Evolutionary conservation across 2,329 filamentous ascomycete species (phyloP).

Genomic region (Sphaerulina populicola): DNA sequence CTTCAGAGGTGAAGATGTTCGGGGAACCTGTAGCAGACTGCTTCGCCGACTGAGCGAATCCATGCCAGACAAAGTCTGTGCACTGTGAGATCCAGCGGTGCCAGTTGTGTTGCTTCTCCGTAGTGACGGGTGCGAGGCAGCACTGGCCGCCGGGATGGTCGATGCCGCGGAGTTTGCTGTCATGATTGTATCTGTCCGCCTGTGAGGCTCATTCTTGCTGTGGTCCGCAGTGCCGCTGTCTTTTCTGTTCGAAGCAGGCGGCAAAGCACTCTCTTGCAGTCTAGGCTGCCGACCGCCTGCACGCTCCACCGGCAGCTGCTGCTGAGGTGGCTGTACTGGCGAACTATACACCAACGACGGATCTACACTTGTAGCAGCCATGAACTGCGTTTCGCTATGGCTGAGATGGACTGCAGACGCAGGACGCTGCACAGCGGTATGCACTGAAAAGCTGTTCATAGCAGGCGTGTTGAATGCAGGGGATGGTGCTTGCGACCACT

Average conservation of each 20-base stretch:
- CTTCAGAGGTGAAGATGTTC: slow-evolving; percentile 43
- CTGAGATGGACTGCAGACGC: slow-evolving; percentile 22
- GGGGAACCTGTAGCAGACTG: slow-evolving; percentile 32
- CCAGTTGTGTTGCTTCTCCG: slow-evolving; percentile 43
- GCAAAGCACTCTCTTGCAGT: slow-evolving; percentile 23
- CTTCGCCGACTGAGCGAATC: slow-evolving; percentile 24
- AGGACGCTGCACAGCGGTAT: slow-evolving; percentile 21
- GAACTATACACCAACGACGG: slow-evolving; percentile 40
- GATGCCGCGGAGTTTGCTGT: slow-evolving; percentile 29
- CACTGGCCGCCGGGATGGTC: slow-evolving; percentile 10
- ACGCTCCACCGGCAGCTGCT: background rate
- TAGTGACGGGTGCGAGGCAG: slow-evolving; percentile 21
- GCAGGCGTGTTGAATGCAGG: slow-evolving; percentile 28
- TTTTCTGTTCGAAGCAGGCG: slow-evolving; percentile 19
- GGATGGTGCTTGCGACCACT: slow-evolving; percentile 16
- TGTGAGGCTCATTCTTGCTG: slow-evolving; percentile 26
- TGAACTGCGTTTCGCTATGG: slow-evolving; percentile 15
- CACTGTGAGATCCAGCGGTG: slow-evolving; percentile 19
- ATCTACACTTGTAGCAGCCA: slow-evolving; percentile 38
- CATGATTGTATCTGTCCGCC: slow-evolving; percentile 36
- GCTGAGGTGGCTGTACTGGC: slow-evolving; percentile 21
- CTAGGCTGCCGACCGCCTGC: slow-evolving; percentile 22
- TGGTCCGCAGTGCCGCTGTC: slow-evolving; percentile 24
- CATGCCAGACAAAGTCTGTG: slow-evolving; percentile 26
- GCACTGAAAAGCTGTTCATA: slow-evolving; percentile 28